Conservation (phyloP, 1,139 yeast genomes). For the Yamadazyma atmosphaerica region DNA sequence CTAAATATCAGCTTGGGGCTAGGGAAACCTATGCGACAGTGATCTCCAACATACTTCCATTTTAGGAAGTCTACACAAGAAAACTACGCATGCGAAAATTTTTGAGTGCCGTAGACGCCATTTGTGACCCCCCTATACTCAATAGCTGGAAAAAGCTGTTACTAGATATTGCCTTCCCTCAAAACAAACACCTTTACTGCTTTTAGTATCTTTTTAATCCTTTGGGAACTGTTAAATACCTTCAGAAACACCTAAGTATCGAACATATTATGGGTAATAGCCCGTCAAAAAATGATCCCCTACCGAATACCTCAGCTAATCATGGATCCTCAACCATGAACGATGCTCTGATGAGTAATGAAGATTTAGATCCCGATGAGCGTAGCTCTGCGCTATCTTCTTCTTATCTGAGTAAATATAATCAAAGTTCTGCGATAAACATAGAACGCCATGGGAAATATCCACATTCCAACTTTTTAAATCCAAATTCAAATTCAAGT, state of each 20-base stretch:
- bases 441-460: conserved; percentile 15
- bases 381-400: conserved; percentile 47
- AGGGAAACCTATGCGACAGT: neutral
- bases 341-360: conserved; percentile 22
- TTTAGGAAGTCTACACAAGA: neutral
- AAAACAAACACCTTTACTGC: too few species aligned
- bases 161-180: neutral
- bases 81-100: neutral
- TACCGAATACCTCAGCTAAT: conserved; percentile 38
- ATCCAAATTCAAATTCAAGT: conserved; percentile 11
- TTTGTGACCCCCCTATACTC: neutral
- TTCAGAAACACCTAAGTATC: neutral
- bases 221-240: neutral
- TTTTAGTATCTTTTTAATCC: neutral
- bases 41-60: neutral
- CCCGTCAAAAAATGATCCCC: conserved; percentile 57
- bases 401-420: conserved; percentile 13
- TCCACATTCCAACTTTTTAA: conserved; percentile 1
- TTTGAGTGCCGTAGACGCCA: neutral
- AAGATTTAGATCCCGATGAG: conserved; percentile 47
- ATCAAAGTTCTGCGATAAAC: conserved; percentile 19
- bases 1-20: too few species aligned
- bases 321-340: conserved; percentile 12
- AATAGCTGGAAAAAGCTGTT: neutral
- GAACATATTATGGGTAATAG: conserved; percentile 51